phyloP scores from a whole-genome alignment of 768 basidiomycete genomes.

The Coprinopsis strossmayeri region DNA sequence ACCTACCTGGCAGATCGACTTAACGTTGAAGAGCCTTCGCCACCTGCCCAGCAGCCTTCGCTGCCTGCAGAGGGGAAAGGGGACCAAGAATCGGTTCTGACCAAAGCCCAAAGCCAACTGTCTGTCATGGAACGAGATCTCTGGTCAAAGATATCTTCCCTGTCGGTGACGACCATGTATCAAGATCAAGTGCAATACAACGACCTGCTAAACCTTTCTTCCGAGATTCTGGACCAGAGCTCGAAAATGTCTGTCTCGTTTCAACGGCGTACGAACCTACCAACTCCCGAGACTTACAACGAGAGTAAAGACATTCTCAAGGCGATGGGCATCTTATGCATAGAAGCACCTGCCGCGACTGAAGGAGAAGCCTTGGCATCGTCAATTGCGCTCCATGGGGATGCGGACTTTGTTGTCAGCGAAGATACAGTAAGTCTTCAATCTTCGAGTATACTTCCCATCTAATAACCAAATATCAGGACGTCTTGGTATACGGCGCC shows the following conservation, averaged over 20 bases:
- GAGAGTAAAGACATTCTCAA: conserved; percentile 63
- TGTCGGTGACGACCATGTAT: neutral
- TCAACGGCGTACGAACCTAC: conserved; percentile 51
- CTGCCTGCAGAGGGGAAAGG: too few species aligned
- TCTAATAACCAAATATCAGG: conserved; percentile 33
- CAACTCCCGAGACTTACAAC: conserved; percentile 58
- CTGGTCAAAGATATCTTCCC: conserved; percentile 41
- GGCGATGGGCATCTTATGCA: conserved; percentile 79
- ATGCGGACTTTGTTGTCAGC: conserved; percentile 83
- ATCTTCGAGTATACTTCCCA: neutral
- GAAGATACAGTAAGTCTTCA: conserved; percentile 71
- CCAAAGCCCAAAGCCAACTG: conserved; percentile 38
- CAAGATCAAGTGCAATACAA: neutral
- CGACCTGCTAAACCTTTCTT: conserved; percentile 12
- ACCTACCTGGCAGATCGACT: neutral
- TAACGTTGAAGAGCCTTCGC: too few species aligned
- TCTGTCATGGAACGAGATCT: conserved; percentile 53
- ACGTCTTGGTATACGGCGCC: conserved; percentile 77
- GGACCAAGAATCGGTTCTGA: neutral
- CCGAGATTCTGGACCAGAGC: conserved; percentile 44
- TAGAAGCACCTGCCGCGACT: conserved; percentile 59
- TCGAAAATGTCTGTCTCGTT: conserved; percentile 58
- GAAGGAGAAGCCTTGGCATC: conserved; percentile 88
- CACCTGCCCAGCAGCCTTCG: too few species aligned
- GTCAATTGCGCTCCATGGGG: conserved; percentile 63